Percentiles rank a stretch among this genome's conserved stretches.
These are phyloP conservation scores for Mycena amicta DNA, from an alignment of 768 basidiomycete genomes.

Conservation along the genomic window DNA sequence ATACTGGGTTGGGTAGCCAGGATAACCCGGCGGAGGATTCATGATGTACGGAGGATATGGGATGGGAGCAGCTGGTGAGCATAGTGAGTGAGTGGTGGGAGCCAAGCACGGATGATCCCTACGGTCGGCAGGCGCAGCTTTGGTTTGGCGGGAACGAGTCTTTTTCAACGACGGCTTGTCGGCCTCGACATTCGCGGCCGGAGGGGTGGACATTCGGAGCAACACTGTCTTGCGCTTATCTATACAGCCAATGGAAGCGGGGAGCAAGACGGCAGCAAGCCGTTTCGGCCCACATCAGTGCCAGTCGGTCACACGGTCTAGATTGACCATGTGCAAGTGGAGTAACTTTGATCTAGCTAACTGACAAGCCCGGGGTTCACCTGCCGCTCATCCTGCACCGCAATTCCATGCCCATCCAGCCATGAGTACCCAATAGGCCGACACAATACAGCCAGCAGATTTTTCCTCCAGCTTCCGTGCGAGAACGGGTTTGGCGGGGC, in stretches of 20 bases:
- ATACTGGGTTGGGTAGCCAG: conserved; percentile 34
- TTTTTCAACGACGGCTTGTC: conserved; percentile 39
- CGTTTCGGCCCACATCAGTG: background rate
- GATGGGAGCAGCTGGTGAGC: conserved; percentile 38
- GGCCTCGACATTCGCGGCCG: conserved; percentile 47
- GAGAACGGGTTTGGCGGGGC: conserved; percentile 87
- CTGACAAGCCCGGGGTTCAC: conserved; percentile 64
- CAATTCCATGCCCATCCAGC: conserved; percentile 63
- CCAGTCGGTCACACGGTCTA: background rate
- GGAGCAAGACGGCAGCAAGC: background rate
- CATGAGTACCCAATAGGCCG: conserved; percentile 81
- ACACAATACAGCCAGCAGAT: conserved; percentile 77
- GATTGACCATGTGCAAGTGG: background rate
- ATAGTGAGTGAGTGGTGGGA: conserved; percentile 23
- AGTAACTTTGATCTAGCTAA: background rate
- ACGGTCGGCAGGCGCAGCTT: conserved; percentile 29
- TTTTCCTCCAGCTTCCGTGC: conserved; percentile 73
- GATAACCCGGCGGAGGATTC: conserved; percentile 52
- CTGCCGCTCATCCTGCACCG: conserved; percentile 71
- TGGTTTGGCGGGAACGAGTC: background rate
- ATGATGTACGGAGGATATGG: conserved; percentile 66
- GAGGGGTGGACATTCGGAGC: conserved; percentile 39
- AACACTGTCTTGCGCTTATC: conserved; percentile 24
- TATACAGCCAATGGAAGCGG: background rate
- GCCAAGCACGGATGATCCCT: conserved; percentile 19